Evolutionary conservation across 306 rosid genomes (phyloP), one percentile per base, ranked within the genome.

Genomic region (Clitoria ternatea): DNA sequence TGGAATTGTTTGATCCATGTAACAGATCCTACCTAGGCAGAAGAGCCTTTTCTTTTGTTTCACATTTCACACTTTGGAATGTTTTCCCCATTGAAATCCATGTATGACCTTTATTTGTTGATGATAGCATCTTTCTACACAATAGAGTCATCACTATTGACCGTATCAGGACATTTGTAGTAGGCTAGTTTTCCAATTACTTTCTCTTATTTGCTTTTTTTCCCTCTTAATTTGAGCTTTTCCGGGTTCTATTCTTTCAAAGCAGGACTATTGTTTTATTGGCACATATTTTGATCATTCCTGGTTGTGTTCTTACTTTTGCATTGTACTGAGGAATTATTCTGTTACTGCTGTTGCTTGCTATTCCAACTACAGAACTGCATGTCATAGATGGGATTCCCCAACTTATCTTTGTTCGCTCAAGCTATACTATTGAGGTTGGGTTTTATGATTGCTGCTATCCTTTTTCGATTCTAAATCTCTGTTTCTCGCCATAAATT

Each of bases 351-450:
- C 68, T 66, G 74, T 59, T 80, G 67, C 66, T 73, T 13, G 64
- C 43, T 54, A 7, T 80, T 72, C 13, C 86, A 75, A 79, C 66
- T 72, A 32, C 52, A 94, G 99, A 94, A 83, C 86, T 91, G 78
- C 99, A 94, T 85, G 95, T 94, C 68, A 94, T 94, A 37, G 99
- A 94, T 22, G 99, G 99, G 78, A 80, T 81, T 44, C 96, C 97
- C 2, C 99, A 91, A 77, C 95, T 91, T 43, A 87, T 91, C 47
- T 91, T 94, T 81, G 99, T 94, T 43, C 92, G 81, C 19, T 84
- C 99, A 27, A 89, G 87, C 86, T 94, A 94, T 78, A 91, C 96
- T 22, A 91, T 94, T 61, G 99, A 94, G 98, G 98, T 92, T 62
- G 70, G 85, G 19, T 53, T 68, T 77, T 70, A 62, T 55, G 40